Percentiles rank a stretch among this genome's conserved stretches.
These are phyloP conservation scores for Aspergillus novofumigatus DNA, from an alignment of 2,329 filamentous ascomycete genomes.

Conservation along the genomic window DNA sequence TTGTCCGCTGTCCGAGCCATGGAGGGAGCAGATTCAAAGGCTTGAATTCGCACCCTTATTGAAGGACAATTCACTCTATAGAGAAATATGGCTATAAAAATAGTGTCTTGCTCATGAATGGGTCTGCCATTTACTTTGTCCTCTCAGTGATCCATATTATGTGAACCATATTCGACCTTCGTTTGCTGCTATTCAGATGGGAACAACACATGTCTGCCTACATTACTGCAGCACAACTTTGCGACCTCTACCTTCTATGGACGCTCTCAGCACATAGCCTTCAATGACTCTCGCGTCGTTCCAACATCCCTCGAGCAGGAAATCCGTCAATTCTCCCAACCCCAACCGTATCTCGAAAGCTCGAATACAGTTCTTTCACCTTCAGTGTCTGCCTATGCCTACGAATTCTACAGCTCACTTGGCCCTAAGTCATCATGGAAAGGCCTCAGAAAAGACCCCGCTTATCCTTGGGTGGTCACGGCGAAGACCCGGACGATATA, in stretches of 20 bases:
- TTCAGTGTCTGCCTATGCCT: background rate
- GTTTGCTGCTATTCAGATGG: background rate
- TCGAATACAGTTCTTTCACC: background rate
- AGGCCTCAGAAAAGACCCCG: slow-evolving; percentile 55
- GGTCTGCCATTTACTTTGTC: background rate
- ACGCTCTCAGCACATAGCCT: background rate
- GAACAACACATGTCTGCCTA: background rate
- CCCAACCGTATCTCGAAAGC: background rate
- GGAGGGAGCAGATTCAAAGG: background rate
- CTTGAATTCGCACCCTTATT: background rate
- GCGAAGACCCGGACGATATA: slow-evolving; percentile 36
- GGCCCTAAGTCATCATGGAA: slow-evolving; percentile 21
- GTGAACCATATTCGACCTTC: background rate
- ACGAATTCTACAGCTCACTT: background rate
- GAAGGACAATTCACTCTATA: background rate
- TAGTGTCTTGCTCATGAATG: background rate
- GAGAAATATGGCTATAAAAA: background rate
- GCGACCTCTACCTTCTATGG: background rate
- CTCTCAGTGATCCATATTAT: background rate
- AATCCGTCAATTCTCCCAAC: background rate
- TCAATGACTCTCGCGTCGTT: background rate
- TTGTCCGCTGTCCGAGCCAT: slow-evolving; percentile 14
- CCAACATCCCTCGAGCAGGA: background rate
- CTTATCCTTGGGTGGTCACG: slow-evolving; percentile 32
- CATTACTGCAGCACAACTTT: background rate